Conservation (phyloP, 306 rosid species). For the Casuarina glauca region DNA sequence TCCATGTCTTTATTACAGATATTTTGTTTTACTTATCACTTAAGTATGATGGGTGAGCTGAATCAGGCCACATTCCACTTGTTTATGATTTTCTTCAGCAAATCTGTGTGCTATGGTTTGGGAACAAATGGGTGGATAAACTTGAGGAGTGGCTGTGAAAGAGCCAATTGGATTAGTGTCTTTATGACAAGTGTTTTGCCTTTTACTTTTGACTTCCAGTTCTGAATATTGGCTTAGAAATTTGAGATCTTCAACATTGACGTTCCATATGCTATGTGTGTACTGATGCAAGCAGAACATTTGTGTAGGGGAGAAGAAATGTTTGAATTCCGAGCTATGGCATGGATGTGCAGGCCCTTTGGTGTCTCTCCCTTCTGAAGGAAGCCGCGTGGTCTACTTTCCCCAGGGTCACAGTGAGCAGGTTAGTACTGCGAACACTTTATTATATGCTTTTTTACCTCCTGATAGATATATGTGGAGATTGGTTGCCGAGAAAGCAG, state of each 20-base stretch:
- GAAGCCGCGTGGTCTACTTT: slow-evolving; percentile 90
- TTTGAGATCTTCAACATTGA: slow-evolving; percentile 2
- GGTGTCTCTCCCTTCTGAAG: slow-evolving; percentile 81
- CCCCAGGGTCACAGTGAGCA: slow-evolving; percentile 99
- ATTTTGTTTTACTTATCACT: no score
- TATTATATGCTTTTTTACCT: no score
- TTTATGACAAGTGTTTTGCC: slow-evolving; percentile 13
- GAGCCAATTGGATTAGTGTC: slow-evolving; percentile 4
- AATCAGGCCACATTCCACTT: background rate
- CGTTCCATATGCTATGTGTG: slow-evolving; percentile 8
- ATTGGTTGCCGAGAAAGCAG: no score
- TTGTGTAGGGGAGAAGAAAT: slow-evolving; percentile 81
- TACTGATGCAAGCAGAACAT: slow-evolving; percentile 25
- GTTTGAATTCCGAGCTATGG: slow-evolving; percentile 95
- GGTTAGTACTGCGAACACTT: slow-evolving; percentile 35
- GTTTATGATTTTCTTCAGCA: background rate
- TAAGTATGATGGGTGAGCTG: background rate
- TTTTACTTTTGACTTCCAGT: slow-evolving; percentile 5
- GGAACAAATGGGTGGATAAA: background rate
- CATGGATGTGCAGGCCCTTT: slow-evolving; percentile 99
- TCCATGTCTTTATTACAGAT: no score
- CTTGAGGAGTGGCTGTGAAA: background rate
- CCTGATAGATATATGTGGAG: no score
- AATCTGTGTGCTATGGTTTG: background rate
- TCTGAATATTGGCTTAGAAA: slow-evolving; percentile 8